Base-by-base conservation (phyloP, 495 filamentous ascomycete genomes). In the Penicillium soppii region DNA sequence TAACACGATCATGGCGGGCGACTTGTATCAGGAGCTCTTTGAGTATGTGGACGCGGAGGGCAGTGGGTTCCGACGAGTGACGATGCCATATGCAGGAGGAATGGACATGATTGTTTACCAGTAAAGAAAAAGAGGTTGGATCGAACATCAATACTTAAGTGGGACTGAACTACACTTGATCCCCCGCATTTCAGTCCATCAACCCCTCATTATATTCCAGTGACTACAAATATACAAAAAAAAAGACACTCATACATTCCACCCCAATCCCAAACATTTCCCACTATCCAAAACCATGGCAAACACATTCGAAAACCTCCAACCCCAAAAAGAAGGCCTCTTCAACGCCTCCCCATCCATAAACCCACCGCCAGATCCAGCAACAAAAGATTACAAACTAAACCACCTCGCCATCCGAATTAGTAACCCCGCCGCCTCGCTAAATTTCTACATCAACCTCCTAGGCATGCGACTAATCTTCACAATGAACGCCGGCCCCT, bases 401-500 rank as follows among this genome's bases (percentile, higher is more conserved):
- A 78, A 77, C 59, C 76, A 80, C 54, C 47, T 71, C 48, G 68
- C 71, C 48, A 58, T 80, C 45, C 62, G 68, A 44, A 70, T 76
- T 39, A 56, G 53, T 41, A 63, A 78, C 43, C 67, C 74, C 9
- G 45, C 54, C 20, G 62, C 57, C 46, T 72, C 68, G 7, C 59
- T 74, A 0, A 56, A 70, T 52, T 79, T 77, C 66, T 79, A 79
- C 47, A 61, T 69, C 40, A 53, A 72, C 37, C 65, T 75, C 10
- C 65, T 80, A 39, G 76, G 76, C 44, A 73, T 80, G 68, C 75
- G 74, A 17, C 61, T 71, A 9, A 57, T 78, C 35, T 80, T 74
- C 59, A 73, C 69, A 12, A 67, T 73, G 65, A 74, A 74, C 54
- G 62, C 69, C 20, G 71, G 71, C 13, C 71, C 71, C 21, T 71